Conservation (phyloP, 768 basidiomycete genomes). For the Brasilioporus rufonigricans region DNA sequence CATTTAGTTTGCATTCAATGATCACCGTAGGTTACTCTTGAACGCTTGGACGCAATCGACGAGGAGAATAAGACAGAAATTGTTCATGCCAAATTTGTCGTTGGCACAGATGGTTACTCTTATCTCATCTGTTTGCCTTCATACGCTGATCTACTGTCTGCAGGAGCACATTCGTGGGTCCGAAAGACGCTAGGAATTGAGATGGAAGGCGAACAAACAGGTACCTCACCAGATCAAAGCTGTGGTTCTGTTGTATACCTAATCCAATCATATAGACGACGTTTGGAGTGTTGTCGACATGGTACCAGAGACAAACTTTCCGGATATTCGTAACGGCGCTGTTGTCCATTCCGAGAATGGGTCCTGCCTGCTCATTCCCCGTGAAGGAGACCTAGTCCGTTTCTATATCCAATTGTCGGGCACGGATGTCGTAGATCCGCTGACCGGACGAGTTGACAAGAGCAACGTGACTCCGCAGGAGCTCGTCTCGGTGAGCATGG, state of each 20-base stretch:
- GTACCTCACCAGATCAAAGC: conserved; percentile 14
- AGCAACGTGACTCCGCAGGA: conserved; percentile 45
- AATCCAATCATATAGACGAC: conserved; percentile 39
- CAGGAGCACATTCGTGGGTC: conserved; percentile 48
- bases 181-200: conserved; percentile 41
- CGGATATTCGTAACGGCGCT: conserved; percentile 64
- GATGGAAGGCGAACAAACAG: conserved; percentile 48
- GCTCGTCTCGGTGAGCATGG: conserved; percentile 46
- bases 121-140: too few relatives aligned
- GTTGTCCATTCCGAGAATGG: conserved; percentile 66
- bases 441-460: conserved; percentile 53
- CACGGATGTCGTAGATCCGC: conserved; percentile 40
- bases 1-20: neutral
- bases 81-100: conserved; percentile 33
- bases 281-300: conserved; percentile 84
- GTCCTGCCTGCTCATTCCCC: conserved; percentile 71
- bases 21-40: conserved; percentile 18
- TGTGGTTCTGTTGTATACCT: neutral
- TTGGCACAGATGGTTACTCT: conserved; percentile 32
- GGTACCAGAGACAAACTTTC: conserved; percentile 67
- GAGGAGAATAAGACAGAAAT: conserved; percentile 31
- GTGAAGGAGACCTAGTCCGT: conserved; percentile 64
- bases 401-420: conserved; percentile 68
- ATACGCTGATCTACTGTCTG: neutral
- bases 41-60: conserved; percentile 21